Percentiles rank a stretch among this genome's conserved stretches.
phyloP scores from a whole-genome alignment of 306 rosid genomes.

The Fragaria vesca region DNA sequence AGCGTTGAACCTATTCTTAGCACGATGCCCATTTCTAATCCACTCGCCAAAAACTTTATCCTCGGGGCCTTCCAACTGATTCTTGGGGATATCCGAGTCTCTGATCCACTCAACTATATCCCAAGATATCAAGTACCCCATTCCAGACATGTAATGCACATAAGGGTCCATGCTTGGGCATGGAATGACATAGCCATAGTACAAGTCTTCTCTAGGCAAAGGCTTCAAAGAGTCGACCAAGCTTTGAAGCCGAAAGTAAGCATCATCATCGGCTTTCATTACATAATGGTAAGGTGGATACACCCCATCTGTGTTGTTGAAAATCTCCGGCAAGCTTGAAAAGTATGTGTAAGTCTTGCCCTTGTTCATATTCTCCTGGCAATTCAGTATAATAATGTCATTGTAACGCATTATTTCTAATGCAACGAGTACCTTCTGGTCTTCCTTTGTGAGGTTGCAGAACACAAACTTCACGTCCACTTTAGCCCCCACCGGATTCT shows the following conservation, averaged over 20 bases:
- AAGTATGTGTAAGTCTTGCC: constrained; percentile 86
- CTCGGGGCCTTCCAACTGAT: constrained; percentile 75
- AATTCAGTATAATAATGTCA: constrained; percentile 81
- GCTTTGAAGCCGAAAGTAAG: constrained; percentile 57
- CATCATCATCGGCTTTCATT: constrained; percentile 88
- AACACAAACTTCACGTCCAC: constrained; percentile 83
- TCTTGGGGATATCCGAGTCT: constrained; percentile 71
- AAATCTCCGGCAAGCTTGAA: constrained; percentile 63
- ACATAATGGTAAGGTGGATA: constrained; percentile 85
- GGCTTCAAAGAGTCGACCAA: constrained; percentile 61
- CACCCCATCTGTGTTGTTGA: constrained; percentile 37
- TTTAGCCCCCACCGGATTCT: constrained; percentile 41
- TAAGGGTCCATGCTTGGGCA: constrained; percentile 95
- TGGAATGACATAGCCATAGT: constrained; percentile 90
- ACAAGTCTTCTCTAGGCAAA: constrained; percentile 70
- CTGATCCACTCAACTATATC: constrained; percentile 86
- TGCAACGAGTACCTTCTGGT: constrained; percentile 61
- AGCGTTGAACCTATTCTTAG: constrained; percentile 71
- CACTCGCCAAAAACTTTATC: constrained; percentile 81
- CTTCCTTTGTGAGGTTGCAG: constrained; percentile 91
- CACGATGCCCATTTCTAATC: constrained; percentile 58
- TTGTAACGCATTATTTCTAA: constrained; percentile 79
- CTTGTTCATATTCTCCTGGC: constrained; percentile 91
- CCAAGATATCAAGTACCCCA: constrained; percentile 92
- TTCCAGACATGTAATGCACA: constrained; percentile 87